phyloP scores from a whole-genome alignment of 2,329 filamentous ascomycete genomes.

The Kalaharituber pfeilii region DNA sequence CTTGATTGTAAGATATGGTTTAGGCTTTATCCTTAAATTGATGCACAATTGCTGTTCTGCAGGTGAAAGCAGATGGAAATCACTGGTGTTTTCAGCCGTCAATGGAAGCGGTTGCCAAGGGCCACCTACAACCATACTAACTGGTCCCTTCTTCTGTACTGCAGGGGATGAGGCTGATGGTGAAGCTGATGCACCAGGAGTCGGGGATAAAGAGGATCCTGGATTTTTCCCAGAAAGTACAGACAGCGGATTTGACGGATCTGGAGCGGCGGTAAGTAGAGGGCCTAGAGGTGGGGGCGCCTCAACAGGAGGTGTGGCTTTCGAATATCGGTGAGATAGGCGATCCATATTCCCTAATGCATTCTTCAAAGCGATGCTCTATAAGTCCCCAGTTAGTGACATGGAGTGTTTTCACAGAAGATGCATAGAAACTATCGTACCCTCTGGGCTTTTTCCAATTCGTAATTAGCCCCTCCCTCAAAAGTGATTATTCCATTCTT shows the following conservation, averaged over 20 bases:
- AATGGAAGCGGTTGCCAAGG: constrained; percentile 40
- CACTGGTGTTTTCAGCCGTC: constrained; percentile 54
- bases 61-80: constrained; percentile 68
- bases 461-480: constrained; percentile 76
- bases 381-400: constrained; percentile 1
- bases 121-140: background rate
- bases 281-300: constrained; percentile 53
- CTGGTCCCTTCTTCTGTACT: background rate
- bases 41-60: constrained; percentile 80
- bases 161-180: background rate
- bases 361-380: constrained; percentile 17
- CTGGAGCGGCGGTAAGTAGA: constrained; percentile 39
- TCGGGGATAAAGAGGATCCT: background rate
- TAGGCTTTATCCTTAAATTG: constrained; percentile 68
- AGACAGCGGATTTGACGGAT: background rate
- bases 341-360: constrained; percentile 16
- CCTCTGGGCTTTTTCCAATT: constrained; percentile 65
- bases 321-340: constrained; percentile 29
- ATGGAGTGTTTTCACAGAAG: background rate
- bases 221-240: background rate
- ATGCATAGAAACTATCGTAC: no score
- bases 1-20: constrained; percentile 89
- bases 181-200: background rate
- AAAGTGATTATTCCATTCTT: constrained; percentile 68
- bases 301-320: constrained; percentile 45